Base-by-base conservation (phyloP, 106 monocot species). In the Vanilla planifolia region DNA sequence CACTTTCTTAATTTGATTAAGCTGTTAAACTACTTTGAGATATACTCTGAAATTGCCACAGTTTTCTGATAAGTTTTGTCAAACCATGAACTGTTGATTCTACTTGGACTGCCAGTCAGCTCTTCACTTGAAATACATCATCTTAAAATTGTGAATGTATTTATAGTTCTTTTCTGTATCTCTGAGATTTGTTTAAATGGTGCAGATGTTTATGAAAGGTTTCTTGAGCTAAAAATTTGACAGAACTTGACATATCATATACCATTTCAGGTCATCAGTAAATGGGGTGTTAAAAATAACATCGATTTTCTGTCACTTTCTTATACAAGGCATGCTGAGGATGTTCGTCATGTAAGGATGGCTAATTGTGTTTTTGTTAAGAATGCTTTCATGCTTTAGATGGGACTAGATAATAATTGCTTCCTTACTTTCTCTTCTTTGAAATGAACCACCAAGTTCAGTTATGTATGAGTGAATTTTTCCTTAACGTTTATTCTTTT, bases 311-410 rank as follows among this genome's bases (percentile, higher is more conserved):
- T 88, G 19, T 88, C 88, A 52, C 59, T 88, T 57, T 83, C 83
- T 65, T 88, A 79, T 70, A 88, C 88, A n/a, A 88, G 83, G 64
- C 88, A 88, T 71, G 88, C 79, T 15, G 73, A 88, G 61, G 88
- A 88, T 79, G 88, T 88, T 63, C 79, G 83, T 2, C 69, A 83
- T 26, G 88, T 88, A 67, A 76, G 82, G 8, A 37, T 6, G 11
- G 22, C 51, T 26, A 55, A 22, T 61, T 8, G 61, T 53, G 6
- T 8, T 72, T 24, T 35, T 21, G 33, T 20, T 28, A 19, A 8
- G 20, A 20, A 35, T 57, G 19, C 20, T 45, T 57, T 3, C 24
- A 24, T 53, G 9, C 43, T 33, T 9, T 53, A 8, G 16, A 53
- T 15, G 16, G 32, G 28, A 53, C 29, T 53, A 16, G 29, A n/a